Percentiles rank a stretch among this genome's conserved stretches.
Conservation (phyloP, 2,329 filamentous ascomycete species). For the Hypocreales sp. region DNA sequence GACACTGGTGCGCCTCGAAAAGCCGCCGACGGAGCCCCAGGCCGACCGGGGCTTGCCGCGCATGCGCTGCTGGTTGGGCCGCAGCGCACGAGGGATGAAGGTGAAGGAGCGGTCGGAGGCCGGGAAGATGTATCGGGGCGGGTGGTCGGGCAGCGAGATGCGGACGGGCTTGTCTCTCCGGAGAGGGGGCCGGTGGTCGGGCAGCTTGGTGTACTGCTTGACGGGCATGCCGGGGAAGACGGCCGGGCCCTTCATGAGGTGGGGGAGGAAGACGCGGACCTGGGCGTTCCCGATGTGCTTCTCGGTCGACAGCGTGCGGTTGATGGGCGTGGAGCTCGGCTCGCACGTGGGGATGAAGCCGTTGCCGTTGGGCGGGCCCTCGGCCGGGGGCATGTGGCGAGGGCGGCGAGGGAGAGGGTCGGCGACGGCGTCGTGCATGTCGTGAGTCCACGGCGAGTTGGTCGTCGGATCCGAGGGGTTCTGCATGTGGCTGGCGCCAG, state of each 20-base stretch:
- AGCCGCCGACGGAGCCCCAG: constrained; percentile 49
- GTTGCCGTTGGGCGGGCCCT: constrained; percentile 38
- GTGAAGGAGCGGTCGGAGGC: constrained; percentile 86
- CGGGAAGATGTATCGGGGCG: constrained; percentile 81
- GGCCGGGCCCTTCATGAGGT: constrained; percentile 51
- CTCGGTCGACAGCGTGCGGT: constrained; percentile 68
- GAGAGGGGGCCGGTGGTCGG: constrained; percentile 84
- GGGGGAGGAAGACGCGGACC: constrained; percentile 65
- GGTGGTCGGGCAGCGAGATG: constrained; percentile 69
- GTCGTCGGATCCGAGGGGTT: constrained; percentile 44
- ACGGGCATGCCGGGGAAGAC: constrained; percentile 63
- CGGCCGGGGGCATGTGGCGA: constrained; percentile 25
- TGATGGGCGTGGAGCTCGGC: constrained; percentile 49
- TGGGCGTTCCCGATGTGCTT: constrained; percentile 73
- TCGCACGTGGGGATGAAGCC: constrained; percentile 39
- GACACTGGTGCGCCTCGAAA: constrained; percentile 69
- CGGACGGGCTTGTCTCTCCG: constrained; percentile 93
- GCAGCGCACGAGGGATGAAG: constrained; percentile 86
- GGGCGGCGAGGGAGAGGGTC: constrained; percentile 26
- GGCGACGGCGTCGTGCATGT: constrained; percentile 68
- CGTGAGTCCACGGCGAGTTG: constrained; percentile 76
- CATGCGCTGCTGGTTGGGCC: constrained; percentile 77
- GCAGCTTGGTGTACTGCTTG: constrained; percentile 84
- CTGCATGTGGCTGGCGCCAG: constrained; percentile 19
- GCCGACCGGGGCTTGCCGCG: constrained; percentile 56